phyloP scores from a whole-genome alignment of 805 yeast species.

The Cyberlindnera lachancei region DNA sequence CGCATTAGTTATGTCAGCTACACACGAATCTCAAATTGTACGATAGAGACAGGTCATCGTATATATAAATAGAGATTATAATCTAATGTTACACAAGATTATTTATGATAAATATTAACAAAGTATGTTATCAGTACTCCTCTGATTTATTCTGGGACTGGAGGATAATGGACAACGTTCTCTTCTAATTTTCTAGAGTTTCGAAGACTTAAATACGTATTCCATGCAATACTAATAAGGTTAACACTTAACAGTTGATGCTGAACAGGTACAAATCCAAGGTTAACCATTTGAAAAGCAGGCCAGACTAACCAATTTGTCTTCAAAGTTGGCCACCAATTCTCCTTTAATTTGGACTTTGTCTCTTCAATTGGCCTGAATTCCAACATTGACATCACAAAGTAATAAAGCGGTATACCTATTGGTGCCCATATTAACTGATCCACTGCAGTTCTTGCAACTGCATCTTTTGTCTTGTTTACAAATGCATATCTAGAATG shows the following conservation, averaged over 20 bases:
- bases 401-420: conserved; percentile 64
- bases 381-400: conserved; percentile 63
- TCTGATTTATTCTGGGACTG: conserved; percentile 33
- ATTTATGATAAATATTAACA: too few species aligned
- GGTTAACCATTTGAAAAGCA: conserved; percentile 69
- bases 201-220: conserved; percentile 60
- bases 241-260: conserved; percentile 65
- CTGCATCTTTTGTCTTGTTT: conserved; percentile 27
- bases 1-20: too few species aligned
- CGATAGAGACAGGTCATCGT: too few species aligned
- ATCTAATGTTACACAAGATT: too few species aligned
- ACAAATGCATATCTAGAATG: conserved; percentile 11
- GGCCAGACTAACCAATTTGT: conserved; percentile 93
- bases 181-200: conserved; percentile 33
- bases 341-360: conserved; percentile 34
- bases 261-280: conserved; percentile 66
- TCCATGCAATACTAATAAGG: conserved; percentile 73
- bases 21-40: too few species aligned
- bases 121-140: too few species aligned
- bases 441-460: conserved; percentile 55
- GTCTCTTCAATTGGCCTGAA: conserved; percentile 35
- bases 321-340: conserved; percentile 59
- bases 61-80: too few species aligned
- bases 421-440: conserved; percentile 75
- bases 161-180: conserved; percentile 25